phyloP scores from a whole-genome alignment of 306 rosid species.

The barrel medic (Medicago truncatula) region DNA sequence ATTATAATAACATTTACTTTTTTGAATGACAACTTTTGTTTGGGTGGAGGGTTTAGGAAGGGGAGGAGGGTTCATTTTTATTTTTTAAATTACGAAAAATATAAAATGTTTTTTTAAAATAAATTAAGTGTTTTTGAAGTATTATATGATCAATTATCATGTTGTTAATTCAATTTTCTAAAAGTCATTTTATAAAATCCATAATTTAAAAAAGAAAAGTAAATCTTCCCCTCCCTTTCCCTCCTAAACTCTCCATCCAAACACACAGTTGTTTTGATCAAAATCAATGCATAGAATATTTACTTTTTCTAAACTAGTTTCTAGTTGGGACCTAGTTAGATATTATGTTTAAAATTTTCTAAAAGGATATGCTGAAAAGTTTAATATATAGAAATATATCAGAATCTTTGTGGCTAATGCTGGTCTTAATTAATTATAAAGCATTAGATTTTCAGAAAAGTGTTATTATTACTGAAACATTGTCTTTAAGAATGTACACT shows the following conservation, averaged over 20 bases:
- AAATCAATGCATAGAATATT: background rate
- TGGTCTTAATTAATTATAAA: constrained; percentile 13
- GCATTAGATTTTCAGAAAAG: constrained; percentile 27
- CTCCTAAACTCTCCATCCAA: too few species aligned
- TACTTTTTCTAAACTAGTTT: background rate
- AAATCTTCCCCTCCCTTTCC: too few species aligned
- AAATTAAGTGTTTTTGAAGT: too few species aligned
- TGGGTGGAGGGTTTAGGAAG: too few species aligned
- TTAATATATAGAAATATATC: background rate
- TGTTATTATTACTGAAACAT: constrained; percentile 7
- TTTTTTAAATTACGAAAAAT: too few species aligned
- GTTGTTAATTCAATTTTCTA: too few species aligned
- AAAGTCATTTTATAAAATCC: too few species aligned
- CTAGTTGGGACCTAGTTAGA: background rate
- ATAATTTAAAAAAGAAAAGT: too few species aligned
- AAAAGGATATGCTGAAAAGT: background rate
- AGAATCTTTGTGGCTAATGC: background rate
- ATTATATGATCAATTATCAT: too few species aligned
- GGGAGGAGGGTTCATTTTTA: too few species aligned
- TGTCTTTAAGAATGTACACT: constrained; percentile 22
- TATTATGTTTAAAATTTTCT: background rate
- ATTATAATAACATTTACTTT: background rate
- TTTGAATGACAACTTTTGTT: too few species aligned
- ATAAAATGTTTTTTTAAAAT: too few species aligned
- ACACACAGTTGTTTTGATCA: background rate